Evolutionary conservation across 2,329 filamentous ascomycete genomes (phyloP), one percentile per base, ranked within the genome.

Genomic region (Xylaria sp.): DNA sequence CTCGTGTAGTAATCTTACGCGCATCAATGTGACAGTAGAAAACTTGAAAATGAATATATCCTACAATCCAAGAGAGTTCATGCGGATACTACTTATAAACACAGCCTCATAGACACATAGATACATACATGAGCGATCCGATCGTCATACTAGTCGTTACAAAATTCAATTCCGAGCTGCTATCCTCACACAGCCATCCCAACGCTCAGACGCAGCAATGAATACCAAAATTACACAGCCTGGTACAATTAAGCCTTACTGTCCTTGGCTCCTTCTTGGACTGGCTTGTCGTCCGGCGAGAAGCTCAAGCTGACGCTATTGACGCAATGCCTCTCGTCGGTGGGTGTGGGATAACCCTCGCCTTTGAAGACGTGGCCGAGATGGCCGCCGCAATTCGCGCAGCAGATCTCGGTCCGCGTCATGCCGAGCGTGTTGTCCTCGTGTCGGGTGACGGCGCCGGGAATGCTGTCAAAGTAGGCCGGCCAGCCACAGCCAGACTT

Each of bases 401-500:
- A 99, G 7, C 95, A 88, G 67, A 99, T 99, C 78, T 99, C 94
- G 13, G 86, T 97, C 62, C 94, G 81, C 68, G 80, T 71, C 90
- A 96, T 96, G 43, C 93, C 93, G 47, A 92, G 82, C 0, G 86
- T 79, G 44, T 75, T 77, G 72, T 99, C 94, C 60, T 86, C 85
- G 67, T 93, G 88, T 58, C 93, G 81, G 34, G 85, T 90, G 11
- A 99, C 91, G 1, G 93, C 93, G 2, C 92, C 92, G 0, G 94
- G 93, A 47, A 99, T 85, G 62, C 89, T 93, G 74, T 99, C 94
- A 71, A 93, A 99, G 76, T 97, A 99, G 11, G 94, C 94, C 0
- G 94, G 94, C 94, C 94, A 99, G 57, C 94, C 94, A 74, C 94
- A 99, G 39, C 92, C 91, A 17, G 90, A 95, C 73, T 90, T 90